Base-by-base conservation (phyloP, 2,329 filamentous ascomycete species). In the Ophiostoma tasmaniense region DNA sequence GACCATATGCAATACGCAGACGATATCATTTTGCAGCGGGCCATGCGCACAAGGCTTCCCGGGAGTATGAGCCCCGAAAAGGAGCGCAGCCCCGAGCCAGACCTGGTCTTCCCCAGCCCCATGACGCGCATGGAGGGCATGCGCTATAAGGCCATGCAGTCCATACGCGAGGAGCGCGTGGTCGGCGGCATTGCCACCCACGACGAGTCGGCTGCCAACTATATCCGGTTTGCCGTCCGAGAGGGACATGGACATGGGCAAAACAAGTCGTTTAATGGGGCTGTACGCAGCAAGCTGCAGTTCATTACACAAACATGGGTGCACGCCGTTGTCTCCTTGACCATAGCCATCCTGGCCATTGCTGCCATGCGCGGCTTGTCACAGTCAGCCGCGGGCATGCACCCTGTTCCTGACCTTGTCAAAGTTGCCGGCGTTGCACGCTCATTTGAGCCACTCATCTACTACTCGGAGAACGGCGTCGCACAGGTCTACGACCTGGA, bases 381-480 rank as follows among this genome's bases (percentile, higher is more conserved):
- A 67, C 84, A 90, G 70, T 91, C 92, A 13, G 89, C 87, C 37
- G 78, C 82, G 13, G 33, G 64, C 5, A 83, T 85, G 50, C 87
- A 83, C 14, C 86, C 90, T 0, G 89, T 90, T 1, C 92, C 92
- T 0, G 93, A 97, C 76, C 84, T 98, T 20, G 90, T 97, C 76
- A 97, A 96, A 77, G 90, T 97, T 30, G 93, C 93, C 3, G 89
- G 90, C 67, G 87, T 98, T 73, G 93, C 93, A 66, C 92, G 92
- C 74, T 92, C 92, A 11, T 96, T 97, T 75, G 94, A 97, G 77
- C 94, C 94, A 6, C 84, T 97, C 62, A 96, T 98, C 71, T 95
- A 95, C 80, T 97, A 96, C 76, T 96, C 93, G 0, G 93, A 97
- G 75, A 90, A 93, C 76, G 93, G 93, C 10, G 89, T 93, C 61